Evolutionary conservation across 78 protist genomes (phyloP).

Genomic region (Emiliania huxleyi): DNA sequence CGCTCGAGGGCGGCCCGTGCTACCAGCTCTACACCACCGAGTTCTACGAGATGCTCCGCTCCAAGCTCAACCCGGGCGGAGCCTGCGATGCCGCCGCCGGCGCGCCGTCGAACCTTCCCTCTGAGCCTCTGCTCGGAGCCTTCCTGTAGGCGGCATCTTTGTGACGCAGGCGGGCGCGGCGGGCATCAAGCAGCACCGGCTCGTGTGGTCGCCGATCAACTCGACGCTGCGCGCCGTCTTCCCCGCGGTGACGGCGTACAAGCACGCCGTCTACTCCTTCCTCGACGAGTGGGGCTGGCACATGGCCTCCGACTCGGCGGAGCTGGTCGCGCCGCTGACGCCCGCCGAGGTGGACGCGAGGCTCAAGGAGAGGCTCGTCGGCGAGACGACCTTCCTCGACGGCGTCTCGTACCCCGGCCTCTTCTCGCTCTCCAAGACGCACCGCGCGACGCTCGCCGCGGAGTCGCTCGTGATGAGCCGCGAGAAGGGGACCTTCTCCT

Average conservation of each 20-base stretch:
- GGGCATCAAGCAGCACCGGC: slow-evolving; percentile 4
- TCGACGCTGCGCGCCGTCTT: slow-evolving; percentile 36
- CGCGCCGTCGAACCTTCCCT: too few species aligned
- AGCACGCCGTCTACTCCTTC: slow-evolving; percentile 48
- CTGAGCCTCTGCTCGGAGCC: too few species aligned
- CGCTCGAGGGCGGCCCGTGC: slow-evolving; percentile 66
- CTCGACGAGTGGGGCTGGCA: slow-evolving; percentile 49
- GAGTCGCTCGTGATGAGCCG: neutral
- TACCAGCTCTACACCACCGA: slow-evolving; percentile 51
- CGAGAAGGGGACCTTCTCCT: neutral
- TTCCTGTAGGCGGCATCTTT: slow-evolving; percentile 48
- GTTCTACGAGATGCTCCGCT: slow-evolving; percentile 36
- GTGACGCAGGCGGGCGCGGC: slow-evolving; percentile 46
- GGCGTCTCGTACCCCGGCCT: slow-evolving; percentile 41
- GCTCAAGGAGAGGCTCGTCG: slow-evolving; percentile 16
- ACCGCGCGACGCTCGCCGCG: slow-evolving; percentile 13
- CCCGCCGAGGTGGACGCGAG: neutral
- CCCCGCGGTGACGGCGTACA: slow-evolving; percentile 13
- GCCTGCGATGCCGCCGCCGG: neutral
- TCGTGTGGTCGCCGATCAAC: slow-evolving; percentile 44
- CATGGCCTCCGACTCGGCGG: slow-evolving; percentile 21
- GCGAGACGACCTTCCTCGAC: slow-evolving; percentile 35
- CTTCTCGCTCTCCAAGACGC: slow-evolving; percentile 34
- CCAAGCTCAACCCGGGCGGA: slow-evolving; percentile 29
- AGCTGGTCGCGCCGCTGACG: neutral